A percentile compares a stretch with the other conserved stretches of the same genome.
These are phyloP conservation scores for Spathaspora sp. DNA, from an alignment of 805 yeast species.

Conservation along the genomic window DNA sequence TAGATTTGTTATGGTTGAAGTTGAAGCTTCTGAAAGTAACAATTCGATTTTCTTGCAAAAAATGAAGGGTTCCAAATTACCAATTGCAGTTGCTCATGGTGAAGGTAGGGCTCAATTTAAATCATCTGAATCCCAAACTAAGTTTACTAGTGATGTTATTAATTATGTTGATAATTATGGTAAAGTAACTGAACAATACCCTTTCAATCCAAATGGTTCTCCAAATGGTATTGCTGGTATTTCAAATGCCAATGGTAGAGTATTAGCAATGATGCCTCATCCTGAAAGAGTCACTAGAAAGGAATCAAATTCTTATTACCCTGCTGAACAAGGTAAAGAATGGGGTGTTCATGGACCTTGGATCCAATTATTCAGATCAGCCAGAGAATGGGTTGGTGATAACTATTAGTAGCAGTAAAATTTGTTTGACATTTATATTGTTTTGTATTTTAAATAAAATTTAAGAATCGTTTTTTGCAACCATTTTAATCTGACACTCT, in stretches of 20 bases:
- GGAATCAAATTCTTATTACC: conserved; percentile 91
- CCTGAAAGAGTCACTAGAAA: conserved; percentile 92
- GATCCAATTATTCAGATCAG: conserved; percentile 88
- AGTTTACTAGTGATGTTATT: conserved; percentile 56
- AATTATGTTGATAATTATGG: conserved; percentile 93
- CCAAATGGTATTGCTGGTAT: conserved; percentile 92
- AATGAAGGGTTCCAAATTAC: conserved; percentile 91
- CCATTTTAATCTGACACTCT: background rate
- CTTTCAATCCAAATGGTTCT: conserved; percentile 96
- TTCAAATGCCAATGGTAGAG: conserved; percentile 87
- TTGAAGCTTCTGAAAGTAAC: conserved; percentile 47
- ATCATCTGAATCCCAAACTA: conserved; percentile 34
- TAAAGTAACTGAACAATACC: conserved; percentile 73
- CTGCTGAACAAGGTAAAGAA: conserved; percentile 49
- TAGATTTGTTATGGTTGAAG: conserved; percentile 84
- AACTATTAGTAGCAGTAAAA: conserved; percentile 9
- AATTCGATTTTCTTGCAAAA: conserved; percentile 73
- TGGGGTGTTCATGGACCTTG: conserved; percentile 94
- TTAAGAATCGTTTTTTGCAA: background rate
- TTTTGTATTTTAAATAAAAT: background rate
- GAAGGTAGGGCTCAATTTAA: conserved; percentile 88
- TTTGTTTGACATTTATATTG: background rate
- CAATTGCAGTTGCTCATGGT: conserved; percentile 98
- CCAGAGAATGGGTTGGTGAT: conserved; percentile 85
- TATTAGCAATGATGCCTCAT: conserved; percentile 98